Evolutionary conservation across 2,329 filamentous ascomycete species (phyloP), one percentile per base, ranked within the genome.

Genomic region (Dactylellina parvicollis): DNA sequence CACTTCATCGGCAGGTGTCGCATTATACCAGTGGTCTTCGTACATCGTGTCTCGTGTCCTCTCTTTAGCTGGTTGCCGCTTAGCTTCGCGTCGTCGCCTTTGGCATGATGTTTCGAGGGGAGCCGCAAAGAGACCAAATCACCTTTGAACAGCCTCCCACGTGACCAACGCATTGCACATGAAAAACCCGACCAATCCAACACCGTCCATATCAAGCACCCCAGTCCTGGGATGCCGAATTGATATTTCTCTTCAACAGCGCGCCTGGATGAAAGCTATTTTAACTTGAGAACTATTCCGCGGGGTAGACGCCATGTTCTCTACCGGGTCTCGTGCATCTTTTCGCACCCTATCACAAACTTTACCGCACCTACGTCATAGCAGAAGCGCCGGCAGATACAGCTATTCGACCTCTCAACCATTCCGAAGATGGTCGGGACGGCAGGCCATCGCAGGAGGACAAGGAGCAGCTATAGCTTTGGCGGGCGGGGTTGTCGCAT

Each of bases 1-100:
- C 14, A 44, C 60, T 30, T 74, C 64, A 42, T 67, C 70, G n/a
- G 64, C 55, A 4, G 47, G 49, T 40, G 70, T 46, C 49, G 70
- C 61, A 69, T 69, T 74, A 34, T 74, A 74, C 77, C 76, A 78
- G 59, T 78, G 76, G 61, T 78, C 77, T 57, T 78, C 77, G 56
- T 77, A 78, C 77, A 78, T 78, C 36, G 12, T 47, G 30, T 20
- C 10, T 7, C 9, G 36, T 18, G 38, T 66, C 32, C 4, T 16
- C 32, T 5, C 26, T 26, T n/a, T 26, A 9, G 20, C 22, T 49
- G 44, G 5, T n/a, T 36, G 12, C 46, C 26, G 20, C 10, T 46
- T 34, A 9, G 16, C 55, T 20, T 49, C 20, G 22, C 24, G 46
- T 54, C 57, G 18, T 46, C 34, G 16, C 34, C 20, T 26, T 24